Base-by-base conservation (phyloP, 1,284 basidiomycete species). In the Cryptococcus wingfieldii region DNA sequence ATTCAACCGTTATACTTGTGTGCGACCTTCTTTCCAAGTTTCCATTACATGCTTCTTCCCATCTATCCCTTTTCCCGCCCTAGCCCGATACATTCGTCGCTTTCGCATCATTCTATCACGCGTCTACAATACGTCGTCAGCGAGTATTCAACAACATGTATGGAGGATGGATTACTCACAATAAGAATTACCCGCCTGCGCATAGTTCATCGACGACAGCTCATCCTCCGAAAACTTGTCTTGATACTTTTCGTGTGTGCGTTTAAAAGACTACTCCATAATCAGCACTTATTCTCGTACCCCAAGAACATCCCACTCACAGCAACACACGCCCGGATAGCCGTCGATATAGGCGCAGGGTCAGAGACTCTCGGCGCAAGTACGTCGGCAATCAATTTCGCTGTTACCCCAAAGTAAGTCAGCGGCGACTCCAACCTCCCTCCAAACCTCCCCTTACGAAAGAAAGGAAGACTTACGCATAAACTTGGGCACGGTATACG, bases 161-260 rank as follows among this genome's bases (percentile, higher is more conserved):
- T n/a, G n/a, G n/a, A n/a, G 19, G 19, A 19, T 19, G 19, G 19
- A 19, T 19, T 19, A 19, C 19, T 72, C 72, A 89, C 89, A 94
- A 69, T 95, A 95, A 1, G 89, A 91, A 41, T 89, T 92, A 27
- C 91, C 91, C 23, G 90, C 88, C 45, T 94, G 80, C 82, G 94
- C 90, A 45, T 88, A 89, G 43, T 90, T 89, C 66, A 96, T 81
- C 63, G 85, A 87, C 69, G 88, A 86, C 43, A 93, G 75, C 71
- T 95, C 91, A 69, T 95, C 92, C 72, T 94, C 89, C 65, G 89
- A 84, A 76, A 98, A 98, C 58, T 84, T 83, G 60, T 85, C 82
- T 74, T 94, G 88, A 75, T 98, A 94, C 57, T 77, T 78, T 41
- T 72, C 70, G 51, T 78, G 73, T 8, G 71, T 74, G 39, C 72